A percentile compares a stretch with the other conserved stretches of the same genome.
Evolutionary conservation across 1,284 basidiomycete genomes (phyloP).

Genomic region (Ganoderma boninense): DNA sequence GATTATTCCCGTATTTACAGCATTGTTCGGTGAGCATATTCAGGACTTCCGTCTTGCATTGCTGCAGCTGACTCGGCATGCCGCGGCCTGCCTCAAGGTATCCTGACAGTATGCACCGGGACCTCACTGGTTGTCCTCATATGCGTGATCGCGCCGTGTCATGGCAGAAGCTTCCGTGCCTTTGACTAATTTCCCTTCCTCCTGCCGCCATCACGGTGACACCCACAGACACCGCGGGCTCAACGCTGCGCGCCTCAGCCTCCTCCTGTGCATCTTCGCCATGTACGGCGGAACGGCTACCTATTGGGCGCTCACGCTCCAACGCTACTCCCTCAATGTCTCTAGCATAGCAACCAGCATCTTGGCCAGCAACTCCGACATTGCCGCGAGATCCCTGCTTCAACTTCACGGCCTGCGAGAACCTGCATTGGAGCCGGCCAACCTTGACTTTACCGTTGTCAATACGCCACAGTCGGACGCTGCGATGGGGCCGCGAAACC

Average conservation of each 20-base stretch:
- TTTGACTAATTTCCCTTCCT: too few relatives aligned
- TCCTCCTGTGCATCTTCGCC: background rate
- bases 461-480: background rate
- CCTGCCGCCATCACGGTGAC: too few relatives aligned
- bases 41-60: background rate
- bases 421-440: too few relatives aligned
- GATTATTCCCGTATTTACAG: background rate
- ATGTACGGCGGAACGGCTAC: background rate
- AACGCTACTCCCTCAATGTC: background rate
- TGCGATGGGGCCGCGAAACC: background rate
- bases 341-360: background rate
- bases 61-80: background rate
- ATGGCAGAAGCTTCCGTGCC: too few relatives aligned
- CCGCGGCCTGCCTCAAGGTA: background rate
- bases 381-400: background rate
- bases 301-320: background rate
- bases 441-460: too few relatives aligned
- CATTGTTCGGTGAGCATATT: background rate
- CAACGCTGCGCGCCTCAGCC: background rate
- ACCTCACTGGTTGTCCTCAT: background rate
- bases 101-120: background rate
- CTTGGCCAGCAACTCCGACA: too few relatives aligned
- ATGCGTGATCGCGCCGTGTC: background rate
- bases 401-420: background rate
- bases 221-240: background rate